phyloP scores from a whole-genome alignment of 768 basidiomycete species.

The Xerocomus spinulosus region DNA sequence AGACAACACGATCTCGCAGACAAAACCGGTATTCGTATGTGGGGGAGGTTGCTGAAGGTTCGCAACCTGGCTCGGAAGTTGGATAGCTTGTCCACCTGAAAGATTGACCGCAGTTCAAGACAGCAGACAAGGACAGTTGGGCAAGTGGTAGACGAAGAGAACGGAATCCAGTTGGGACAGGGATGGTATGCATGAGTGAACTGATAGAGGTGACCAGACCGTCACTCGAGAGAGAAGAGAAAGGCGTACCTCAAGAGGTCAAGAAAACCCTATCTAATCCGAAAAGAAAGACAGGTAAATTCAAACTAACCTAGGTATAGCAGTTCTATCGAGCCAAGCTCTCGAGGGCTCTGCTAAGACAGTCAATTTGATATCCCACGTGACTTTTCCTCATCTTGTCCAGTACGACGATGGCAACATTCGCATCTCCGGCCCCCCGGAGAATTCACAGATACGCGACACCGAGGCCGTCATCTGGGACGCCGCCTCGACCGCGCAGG shows the following conservation, averaged over 20 bases:
- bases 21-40: conserved; percentile 76
- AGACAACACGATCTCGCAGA: conserved; percentile 77
- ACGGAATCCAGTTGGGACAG: conserved; percentile 42
- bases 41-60: conserved; percentile 11
- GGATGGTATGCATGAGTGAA: conserved; percentile 6
- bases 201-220: no score
- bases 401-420: conserved; percentile 38
- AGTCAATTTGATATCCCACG: no score
- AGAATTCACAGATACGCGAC: conserved; percentile 38
- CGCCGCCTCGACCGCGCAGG: conserved; percentile 26
- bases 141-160: conserved; percentile 55
- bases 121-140: conserved; percentile 74
- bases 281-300: no score
- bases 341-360: no score
- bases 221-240: no score
- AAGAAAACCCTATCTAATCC: no score
- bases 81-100: conserved; percentile 72
- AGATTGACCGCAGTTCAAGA: conserved; percentile 78
- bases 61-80: conserved; percentile 9
- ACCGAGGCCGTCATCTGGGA: conserved; percentile 21
- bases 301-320: no score
- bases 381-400: no score
- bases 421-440: conserved; percentile 57
- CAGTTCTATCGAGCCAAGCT: no score
- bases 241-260: no score